Conservation (phyloP, 2,329 filamentous ascomycete species). For the Fusarium sp. region DNA sequence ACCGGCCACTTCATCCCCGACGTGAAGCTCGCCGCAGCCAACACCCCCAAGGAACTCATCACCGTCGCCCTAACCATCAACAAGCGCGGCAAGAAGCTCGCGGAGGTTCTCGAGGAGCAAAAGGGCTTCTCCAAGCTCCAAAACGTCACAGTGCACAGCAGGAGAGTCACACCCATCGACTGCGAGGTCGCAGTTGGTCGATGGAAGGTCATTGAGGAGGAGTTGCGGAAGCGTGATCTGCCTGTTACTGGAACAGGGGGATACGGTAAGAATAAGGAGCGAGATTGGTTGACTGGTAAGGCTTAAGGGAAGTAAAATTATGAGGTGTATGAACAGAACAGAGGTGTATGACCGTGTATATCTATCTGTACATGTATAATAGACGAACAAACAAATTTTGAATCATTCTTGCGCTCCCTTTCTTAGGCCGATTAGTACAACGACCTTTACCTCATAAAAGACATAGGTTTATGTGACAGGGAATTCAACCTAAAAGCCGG, state of each 20-base stretch:
- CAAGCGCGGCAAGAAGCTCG: conserved; percentile 70
- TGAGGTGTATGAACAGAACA: conserved; percentile 22
- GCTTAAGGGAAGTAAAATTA: conserved; percentile 36
- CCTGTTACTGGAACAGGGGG: conserved; percentile 63
- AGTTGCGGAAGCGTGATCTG: conserved; percentile 71
- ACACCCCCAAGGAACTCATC: conserved; percentile 66
- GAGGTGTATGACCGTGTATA: conserved; percentile 45
- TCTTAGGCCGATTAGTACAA: too few species aligned
- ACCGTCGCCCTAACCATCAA: conserved; percentile 63
- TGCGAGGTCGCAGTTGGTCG: conserved; percentile 77
- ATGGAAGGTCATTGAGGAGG: conserved; percentile 82
- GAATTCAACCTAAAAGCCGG: too few species aligned
- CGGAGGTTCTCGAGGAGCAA: conserved; percentile 64
- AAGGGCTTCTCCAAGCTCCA: conserved; percentile 62
- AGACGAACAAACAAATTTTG: conserved; percentile 43
- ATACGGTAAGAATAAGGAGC: conserved; percentile 56
- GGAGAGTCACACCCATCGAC: conserved; percentile 76
- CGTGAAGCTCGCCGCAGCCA: conserved; percentile 67
- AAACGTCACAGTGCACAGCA: conserved; percentile 76
- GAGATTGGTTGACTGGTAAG: conserved; percentile 56
- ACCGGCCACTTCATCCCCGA: conserved; percentile 83
- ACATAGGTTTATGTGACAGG: too few species aligned
- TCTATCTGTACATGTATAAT: conserved; percentile 49
- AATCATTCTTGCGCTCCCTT: background rate
- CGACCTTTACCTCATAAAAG: too few species aligned